These are phyloP conservation scores for Dendrobium huoshanense DNA, from an alignment of 106 monocot genomes.

Conservation along the genomic window DNA sequence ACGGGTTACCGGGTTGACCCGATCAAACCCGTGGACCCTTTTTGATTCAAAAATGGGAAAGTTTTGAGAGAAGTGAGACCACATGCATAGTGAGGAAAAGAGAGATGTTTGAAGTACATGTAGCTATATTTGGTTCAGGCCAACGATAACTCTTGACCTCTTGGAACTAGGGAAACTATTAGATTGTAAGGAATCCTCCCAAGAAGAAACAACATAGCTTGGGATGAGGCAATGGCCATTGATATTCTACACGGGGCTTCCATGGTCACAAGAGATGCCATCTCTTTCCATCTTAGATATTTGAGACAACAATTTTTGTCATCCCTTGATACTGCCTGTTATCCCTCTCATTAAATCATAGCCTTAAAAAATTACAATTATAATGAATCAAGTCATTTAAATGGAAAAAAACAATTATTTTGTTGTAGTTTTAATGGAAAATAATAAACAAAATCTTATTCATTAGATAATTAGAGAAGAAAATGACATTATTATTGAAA, in stretches of 20 bases:
- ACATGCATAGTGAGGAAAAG: background rate
- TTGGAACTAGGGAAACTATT: constrained; percentile 41
- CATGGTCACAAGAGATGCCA: constrained; percentile 33
- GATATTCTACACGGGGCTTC: constrained; percentile 7
- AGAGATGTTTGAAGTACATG: constrained; percentile 18
- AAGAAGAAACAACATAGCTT: constrained; percentile 39
- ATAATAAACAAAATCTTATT: background rate
- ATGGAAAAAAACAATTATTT: background rate
- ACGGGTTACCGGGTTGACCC: too few species aligned
- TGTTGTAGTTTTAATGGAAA: background rate
- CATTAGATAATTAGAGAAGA: background rate
- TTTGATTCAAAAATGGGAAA: too few species aligned
- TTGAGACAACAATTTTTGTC: constrained; percentile 68
- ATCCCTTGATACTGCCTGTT: constrained; percentile 34
- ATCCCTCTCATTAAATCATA: constrained; percentile 39
- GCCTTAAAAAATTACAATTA: constrained; percentile 18
- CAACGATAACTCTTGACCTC: constrained; percentile 17
- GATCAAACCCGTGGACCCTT: too few species aligned
- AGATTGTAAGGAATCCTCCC: constrained; percentile 56
- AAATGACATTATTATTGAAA: constrained; percentile 2
- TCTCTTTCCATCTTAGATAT: constrained; percentile 63
- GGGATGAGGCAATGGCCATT: constrained; percentile 37
- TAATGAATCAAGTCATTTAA: background rate
- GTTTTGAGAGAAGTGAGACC: too few species aligned
- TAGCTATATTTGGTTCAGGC: constrained; percentile 23